Evolutionary conservation across 2,329 filamentous ascomycete species (phyloP), one percentile per base, ranked within the genome.

Genomic region (Nannizziopsis barbatae): DNA sequence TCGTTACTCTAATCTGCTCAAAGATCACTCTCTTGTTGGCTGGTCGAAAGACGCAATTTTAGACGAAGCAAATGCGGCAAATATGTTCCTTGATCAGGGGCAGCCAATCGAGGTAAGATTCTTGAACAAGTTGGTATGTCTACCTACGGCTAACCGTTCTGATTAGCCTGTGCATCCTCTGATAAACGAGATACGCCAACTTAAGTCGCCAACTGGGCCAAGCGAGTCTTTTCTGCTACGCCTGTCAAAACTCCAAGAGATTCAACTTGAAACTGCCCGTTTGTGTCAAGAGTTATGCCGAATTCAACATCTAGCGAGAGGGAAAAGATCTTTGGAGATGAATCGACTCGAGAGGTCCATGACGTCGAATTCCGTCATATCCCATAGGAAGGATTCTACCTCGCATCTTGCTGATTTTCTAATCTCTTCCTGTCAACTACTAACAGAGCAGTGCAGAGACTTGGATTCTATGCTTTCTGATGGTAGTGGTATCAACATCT

Each of bases 291-390:
- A 54, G 11, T 51, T 69, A 40, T 50, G 58, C 10, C 57, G 55
- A 38, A 62, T 65, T 6, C 58, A 66, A 36, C 55, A 61, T 39
- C 58, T 60, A 20, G 60, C 59, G 15, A 60, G 60, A 36, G 53
- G 56, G 27, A 61, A 67, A 15, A 69, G 67, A 45, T 64, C 66
- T 17, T 67, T 65, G 37, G 62, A 69, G 47, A 69, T 69, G 67
- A 68, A 56, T 37, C 61, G 59, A 4, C 47, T 69, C 39, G 65
- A 69, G 49, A 58, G 66, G n/a, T 69, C 67, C 17, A 52, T 69
- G 42, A 67, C 66, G 44, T 68, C 66, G 9, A 54, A 50, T 33
- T 60, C 64, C n/a, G 63, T 69, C 42, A 63, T 62, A 33, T 56
- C 64, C 2, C 52, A 69, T 52, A 64, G 65, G 61, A 69, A 69